phyloP scores from a whole-genome alignment of 139 green algal genomes.

The Chlorella sp. region DNA sequence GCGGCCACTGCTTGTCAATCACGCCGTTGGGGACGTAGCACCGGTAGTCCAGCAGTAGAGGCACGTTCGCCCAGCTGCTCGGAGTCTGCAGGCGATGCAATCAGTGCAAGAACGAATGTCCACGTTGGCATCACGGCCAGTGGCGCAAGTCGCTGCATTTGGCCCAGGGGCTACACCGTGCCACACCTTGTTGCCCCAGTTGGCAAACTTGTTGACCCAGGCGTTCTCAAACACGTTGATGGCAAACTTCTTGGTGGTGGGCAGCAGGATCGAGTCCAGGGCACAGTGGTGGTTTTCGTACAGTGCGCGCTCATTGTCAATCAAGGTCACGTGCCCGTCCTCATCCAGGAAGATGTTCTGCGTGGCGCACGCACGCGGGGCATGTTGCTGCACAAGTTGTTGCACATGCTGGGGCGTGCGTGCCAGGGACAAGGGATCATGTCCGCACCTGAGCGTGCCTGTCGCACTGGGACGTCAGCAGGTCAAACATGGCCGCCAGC shows the following conservation, averaged over 20 bases:
- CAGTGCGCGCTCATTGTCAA: conserved; percentile 46
- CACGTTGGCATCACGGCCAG: too few relatives aligned
- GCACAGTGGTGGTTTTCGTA: conserved; percentile 25
- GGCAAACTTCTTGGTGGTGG: conserved; percentile 30
- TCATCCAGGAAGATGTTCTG: conserved; percentile 46
- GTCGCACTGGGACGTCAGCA: conserved; percentile 53
- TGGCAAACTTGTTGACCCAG: conserved; percentile 36
- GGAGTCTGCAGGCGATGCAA: conserved; percentile 23
- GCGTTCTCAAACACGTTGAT: conserved; percentile 47
- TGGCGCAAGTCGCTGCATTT: too few relatives aligned
- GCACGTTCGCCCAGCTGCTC: conserved; percentile 32
- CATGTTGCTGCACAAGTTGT: too few relatives aligned
- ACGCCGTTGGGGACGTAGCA: conserved; percentile 25
- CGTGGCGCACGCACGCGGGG: background rate
- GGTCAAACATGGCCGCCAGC: conserved; percentile 45
- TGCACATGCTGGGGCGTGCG: too few relatives aligned
- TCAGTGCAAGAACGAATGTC: too few relatives aligned
- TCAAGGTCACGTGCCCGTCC: conserved; percentile 33
- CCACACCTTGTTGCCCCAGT: conserved; percentile 37
- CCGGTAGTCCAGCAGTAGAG: conserved; percentile 37
- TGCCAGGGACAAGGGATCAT: too few relatives aligned
- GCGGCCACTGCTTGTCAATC: conserved; percentile 16
- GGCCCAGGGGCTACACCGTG: too few relatives aligned
- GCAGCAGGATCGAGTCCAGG: conserved; percentile 32
- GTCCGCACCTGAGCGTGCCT: conserved; percentile 42